Percentiles rank a stretch among this genome's conserved stretches.
Evolutionary conservation across 1,284 basidiomycete species (phyloP).

Genomic region (Apiotrichum domesticum): DNA sequence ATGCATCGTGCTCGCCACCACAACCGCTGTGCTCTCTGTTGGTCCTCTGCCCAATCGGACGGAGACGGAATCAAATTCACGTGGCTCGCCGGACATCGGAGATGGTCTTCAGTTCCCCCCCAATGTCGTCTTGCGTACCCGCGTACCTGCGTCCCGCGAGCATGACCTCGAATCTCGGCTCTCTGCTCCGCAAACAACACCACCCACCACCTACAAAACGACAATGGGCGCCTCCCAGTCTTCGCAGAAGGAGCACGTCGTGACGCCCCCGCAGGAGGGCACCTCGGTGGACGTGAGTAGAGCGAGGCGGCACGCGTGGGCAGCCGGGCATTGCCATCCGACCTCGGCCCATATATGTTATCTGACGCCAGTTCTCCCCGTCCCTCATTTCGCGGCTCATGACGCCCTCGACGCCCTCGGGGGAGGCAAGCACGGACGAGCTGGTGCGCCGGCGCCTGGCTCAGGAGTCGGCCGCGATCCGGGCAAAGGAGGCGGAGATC

Average conservation of each 20-base stretch:
- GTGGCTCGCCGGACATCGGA: not conserved
- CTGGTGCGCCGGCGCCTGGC: conserved; percentile 40
- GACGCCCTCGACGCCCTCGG: conserved; percentile 14
- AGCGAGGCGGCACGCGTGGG: no score
- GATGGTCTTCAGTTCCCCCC: no score
- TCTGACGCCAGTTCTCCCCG: conserved; percentile 41
- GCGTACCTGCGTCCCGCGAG: no score
- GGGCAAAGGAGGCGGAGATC: conserved; percentile 44
- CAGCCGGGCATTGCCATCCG: not conserved
- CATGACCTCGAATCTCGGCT: not conserved
- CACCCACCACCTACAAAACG: not conserved
- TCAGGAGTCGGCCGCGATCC: conserved; percentile 40
- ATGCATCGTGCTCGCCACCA: not conserved
- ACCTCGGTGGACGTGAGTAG: conserved; percentile 40
- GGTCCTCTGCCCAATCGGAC: not conserved
- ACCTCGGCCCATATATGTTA: conserved; percentile 30
- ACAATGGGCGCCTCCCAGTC: conserved; percentile 40
- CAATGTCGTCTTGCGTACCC: no score
- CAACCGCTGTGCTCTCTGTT: not conserved
- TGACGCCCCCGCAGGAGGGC: conserved; percentile 32
- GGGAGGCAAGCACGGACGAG: conserved; percentile 29
- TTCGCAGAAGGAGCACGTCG: conserved; percentile 40
- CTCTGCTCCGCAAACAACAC: not conserved
- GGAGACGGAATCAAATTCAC: not conserved
- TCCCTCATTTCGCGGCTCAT: conserved; percentile 40